Evolutionary conservation across 768 basidiomycete species (phyloP).

Genomic region (Gloeophyllum trabeum): DNA sequence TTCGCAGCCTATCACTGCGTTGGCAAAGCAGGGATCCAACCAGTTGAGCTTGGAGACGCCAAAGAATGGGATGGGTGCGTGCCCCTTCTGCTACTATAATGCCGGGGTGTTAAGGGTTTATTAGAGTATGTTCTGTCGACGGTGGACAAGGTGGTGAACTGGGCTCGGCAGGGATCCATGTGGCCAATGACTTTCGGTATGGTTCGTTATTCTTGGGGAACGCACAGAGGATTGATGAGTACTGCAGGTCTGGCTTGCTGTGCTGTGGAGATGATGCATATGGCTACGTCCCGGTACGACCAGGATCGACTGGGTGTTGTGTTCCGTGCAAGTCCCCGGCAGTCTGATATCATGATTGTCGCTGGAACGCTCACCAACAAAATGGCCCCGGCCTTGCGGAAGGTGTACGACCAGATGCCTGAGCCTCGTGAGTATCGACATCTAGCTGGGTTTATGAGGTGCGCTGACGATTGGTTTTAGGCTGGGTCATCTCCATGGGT

Average conservation of each 20-base stretch:
- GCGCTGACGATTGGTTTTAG: constrained; percentile 19
- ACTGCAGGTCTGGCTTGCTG: constrained; percentile 86
- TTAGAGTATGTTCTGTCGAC: constrained; percentile 94
- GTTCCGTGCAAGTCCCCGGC: constrained; percentile 97
- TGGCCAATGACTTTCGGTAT: constrained; percentile 98
- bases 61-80: constrained; percentile 77
- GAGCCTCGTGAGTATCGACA: constrained; percentile 61
- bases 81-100: not conserved
- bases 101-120: constrained; percentile 1
- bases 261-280: constrained; percentile 99
- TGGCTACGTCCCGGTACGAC: constrained; percentile 98
- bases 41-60: constrained; percentile 84
- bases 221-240: not conserved
- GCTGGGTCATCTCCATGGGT: constrained; percentile 99
- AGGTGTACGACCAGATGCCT: constrained; percentile 98
- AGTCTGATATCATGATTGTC: constrained; percentile 98
- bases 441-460: not conserved
- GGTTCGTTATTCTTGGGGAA: constrained; percentile 8
- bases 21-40: constrained; percentile 73
- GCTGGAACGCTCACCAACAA: constrained; percentile 99
- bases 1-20: constrained; percentile 47
- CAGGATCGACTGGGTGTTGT: constrained; percentile 96
- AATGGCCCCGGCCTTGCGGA: constrained; percentile 97
- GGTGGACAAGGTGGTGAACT: constrained; percentile 92
- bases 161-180: constrained; percentile 96